Conservation (phyloP, 2,329 filamentous ascomycete species). For the Stemphylium lycopersici region DNA sequence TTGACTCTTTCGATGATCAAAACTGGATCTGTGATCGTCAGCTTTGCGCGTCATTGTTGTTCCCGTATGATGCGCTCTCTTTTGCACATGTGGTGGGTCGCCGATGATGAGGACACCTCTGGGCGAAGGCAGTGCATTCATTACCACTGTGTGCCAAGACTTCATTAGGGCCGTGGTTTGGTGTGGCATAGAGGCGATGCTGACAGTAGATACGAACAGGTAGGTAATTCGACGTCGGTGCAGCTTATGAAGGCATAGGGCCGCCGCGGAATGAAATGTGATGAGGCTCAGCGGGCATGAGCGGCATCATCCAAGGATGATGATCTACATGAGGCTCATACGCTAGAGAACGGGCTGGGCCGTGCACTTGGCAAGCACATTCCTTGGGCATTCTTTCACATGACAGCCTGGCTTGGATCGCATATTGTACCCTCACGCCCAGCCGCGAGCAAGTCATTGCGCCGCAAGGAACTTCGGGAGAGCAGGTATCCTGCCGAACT, state of each 20-base stretch:
- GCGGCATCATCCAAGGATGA: conserved; percentile 6
- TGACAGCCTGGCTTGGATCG: conserved; percentile 1
- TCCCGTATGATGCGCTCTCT: neutral
- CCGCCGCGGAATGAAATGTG: neutral
- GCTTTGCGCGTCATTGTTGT: neutral
- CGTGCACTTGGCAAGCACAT: conserved; percentile 7
- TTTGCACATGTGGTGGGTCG: conserved; percentile 7
- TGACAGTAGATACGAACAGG: neutral
- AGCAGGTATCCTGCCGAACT: conserved; percentile 1
- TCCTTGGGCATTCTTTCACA: conserved; percentile 7
- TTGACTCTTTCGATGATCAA: neutral
- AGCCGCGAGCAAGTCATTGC: conserved; percentile 3
- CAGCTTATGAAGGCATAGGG: conserved; percentile 4
- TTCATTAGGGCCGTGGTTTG: conserved; percentile 3
- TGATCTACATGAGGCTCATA: conserved; percentile 16
- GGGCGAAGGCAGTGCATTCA: conserved; percentile 10
- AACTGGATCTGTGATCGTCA: conserved; percentile 1
- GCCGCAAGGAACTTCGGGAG: conserved; percentile 1
- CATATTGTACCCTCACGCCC: neutral
- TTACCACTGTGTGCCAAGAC: neutral
- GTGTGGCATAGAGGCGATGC: neutral
- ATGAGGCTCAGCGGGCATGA: conserved; percentile 1
- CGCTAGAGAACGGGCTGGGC: conserved; percentile 8
- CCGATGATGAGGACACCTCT: neutral
- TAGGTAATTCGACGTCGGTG: conserved; percentile 1